Evolutionary conservation across 2,329 filamentous ascomycete species (phyloP), one percentile per base, ranked within the genome.

Genomic region (Blastomyces parvus): DNA sequence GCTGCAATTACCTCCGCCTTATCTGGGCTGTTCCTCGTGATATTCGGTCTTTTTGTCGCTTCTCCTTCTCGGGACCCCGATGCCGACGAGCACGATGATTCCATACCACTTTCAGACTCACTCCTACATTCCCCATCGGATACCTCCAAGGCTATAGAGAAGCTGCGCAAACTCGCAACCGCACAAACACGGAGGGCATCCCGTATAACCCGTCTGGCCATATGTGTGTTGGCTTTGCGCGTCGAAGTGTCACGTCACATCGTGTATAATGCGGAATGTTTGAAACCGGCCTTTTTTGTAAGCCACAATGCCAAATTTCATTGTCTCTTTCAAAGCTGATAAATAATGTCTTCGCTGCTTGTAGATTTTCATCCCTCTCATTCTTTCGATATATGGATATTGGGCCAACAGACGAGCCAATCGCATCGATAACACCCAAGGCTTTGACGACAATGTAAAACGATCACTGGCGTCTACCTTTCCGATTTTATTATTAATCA

Each of bases 191-290:
- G 65, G 57, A 61, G 64, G 68, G 61, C 70, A 55, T 73, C 71
- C 70, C 59, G 69, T 33, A 64, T 69, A 46, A 27, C 71, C 57
- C 65, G 59, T 19, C 27, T 69, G 4, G 63, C 74, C 13, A 65
- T 70, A 14, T 63, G 38, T 17, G 65, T 71, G 22, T 62, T 74
- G 36, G 72, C 70, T 58, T 33, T 71, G 60, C 73, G 76, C 40
- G 65, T 78, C 19, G 78, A 77, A 61, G 48, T 81, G 4, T 74
- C 77, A 63, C 75, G 78, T 46, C 73, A 74, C 60, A 70, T 79
- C 3, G 70, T 78, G 13, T 66, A 70, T 30, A 74, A 78, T 57
- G 72, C 73, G 14, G 77, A 82, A 70, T 83, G 81, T 67, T 71
- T 75, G 25, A 70, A 68, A 27, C 56, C 68, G 42, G 73, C 72